Base-by-base conservation (phyloP, 1,284 basidiomycete species). In the Schizopora paradoxa region DNA sequence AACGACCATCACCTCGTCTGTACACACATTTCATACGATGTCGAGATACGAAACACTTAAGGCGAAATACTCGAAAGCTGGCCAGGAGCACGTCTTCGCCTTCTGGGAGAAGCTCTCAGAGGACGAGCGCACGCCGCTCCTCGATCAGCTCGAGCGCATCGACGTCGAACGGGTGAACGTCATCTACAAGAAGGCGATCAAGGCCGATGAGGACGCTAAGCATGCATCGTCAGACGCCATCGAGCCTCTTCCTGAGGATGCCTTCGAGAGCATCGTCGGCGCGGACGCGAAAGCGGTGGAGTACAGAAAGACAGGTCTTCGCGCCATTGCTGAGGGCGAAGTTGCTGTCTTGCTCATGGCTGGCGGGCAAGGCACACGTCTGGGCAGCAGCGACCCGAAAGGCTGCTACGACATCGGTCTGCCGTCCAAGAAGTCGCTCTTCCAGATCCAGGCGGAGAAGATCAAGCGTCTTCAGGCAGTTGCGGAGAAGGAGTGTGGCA, bases 371-470 rank as follows among this genome's bases (percentile, higher is more conserved):
- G 96, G 96, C 18, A 96, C 94, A 13, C 77, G 96, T 44, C 73
- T 99, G 39, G 96, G 96, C 29, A 94, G 90, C 57, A 79, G 76
- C 28, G 86, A 86, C 18, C 96, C 96, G 21, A 99, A 99, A 63
- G 96, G 96, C 7, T 97, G 94, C 73, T 99, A 97, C 69, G 91
- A 99, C 64, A 97, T 99, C 56, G 86, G 86, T 13, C 74, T 99
- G 33, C 91, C 93, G 8, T 92, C 88, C 27, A 82, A 89, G 68
- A 96, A 94, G 68, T 83, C 86, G 23, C 80, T 99, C 48, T 99
- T 99, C 73, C 91, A 97, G 63, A 86, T 91, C 57, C 96, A 99
- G 67, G 96, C 94, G 4, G 93, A 96, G 67, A 81, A 95, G 42
- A 97, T 99, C 62, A 73, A 75, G 41, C 79, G 85, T 48, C 70